These are phyloP conservation scores for Nigrospora sphaerica DNA, from an alignment of 2,329 filamentous ascomycete genomes.

Conservation along the genomic window DNA sequence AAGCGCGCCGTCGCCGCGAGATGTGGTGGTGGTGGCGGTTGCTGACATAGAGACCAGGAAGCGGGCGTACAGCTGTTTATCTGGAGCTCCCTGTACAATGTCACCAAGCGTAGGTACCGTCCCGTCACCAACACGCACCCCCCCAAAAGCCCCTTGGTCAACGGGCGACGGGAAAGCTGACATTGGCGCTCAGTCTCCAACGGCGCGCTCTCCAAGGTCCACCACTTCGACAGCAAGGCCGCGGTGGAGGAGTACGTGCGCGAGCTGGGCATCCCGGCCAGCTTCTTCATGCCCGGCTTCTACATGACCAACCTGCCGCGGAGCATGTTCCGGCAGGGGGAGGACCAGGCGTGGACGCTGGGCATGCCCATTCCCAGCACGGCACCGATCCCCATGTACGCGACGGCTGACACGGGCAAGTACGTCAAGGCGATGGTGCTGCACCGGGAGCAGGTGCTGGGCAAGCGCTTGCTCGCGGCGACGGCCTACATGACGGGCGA, in stretches of 20 bases:
- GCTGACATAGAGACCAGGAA: slow-evolving; percentile 18
- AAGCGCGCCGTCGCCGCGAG: slow-evolving; percentile 1
- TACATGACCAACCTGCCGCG: slow-evolving; percentile 45
- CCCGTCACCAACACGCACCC: too few relatives aligned
- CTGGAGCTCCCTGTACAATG: slow-evolving; percentile 34
- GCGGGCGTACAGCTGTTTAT: slow-evolving; percentile 34
- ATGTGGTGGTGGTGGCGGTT: not conserved
- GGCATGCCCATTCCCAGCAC: slow-evolving; percentile 20
- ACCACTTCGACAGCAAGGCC: slow-evolving; percentile 52
- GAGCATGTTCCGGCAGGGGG: slow-evolving; percentile 17
- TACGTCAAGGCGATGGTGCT: slow-evolving; percentile 29
- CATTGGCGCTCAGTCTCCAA: slow-evolving; percentile 23
- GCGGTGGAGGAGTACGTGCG: slow-evolving; percentile 48
- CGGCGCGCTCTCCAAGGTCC: slow-evolving; percentile 31
- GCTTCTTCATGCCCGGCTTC: slow-evolving; percentile 44
- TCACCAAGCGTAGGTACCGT: slow-evolving; percentile 26
- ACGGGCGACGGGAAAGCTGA: not conserved
- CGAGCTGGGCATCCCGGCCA: slow-evolving; percentile 33
- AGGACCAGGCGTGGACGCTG: slow-evolving; percentile 23
- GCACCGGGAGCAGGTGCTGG: slow-evolving; percentile 24
- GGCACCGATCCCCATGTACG: slow-evolving; percentile 26
- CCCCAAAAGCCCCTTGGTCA: too few relatives aligned
- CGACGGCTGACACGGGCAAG: slow-evolving; percentile 28
- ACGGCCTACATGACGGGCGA: slow-evolving; percentile 24
- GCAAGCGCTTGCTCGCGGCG: slow-evolving; percentile 31